A percentile compares a stretch with the other conserved stretches of the same genome.
These are phyloP conservation scores for Xylariaceae sp. DNA, from an alignment of 2,329 filamentous ascomycete species.

Conservation along the genomic window DNA sequence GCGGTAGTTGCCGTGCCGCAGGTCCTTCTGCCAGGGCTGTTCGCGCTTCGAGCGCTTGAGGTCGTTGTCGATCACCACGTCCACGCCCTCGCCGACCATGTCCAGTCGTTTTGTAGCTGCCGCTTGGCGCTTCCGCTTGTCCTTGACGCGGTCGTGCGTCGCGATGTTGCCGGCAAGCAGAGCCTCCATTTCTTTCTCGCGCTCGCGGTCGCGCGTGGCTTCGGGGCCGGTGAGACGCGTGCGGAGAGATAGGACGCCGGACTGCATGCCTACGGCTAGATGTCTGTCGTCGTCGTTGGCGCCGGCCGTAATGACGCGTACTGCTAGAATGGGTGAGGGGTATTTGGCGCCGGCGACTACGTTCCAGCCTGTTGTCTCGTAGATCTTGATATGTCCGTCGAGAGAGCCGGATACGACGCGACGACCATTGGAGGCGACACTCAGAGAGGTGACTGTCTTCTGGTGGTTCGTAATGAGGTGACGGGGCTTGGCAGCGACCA, in stretches of 20 bases:
- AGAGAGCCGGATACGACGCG: slow-evolving; percentile 82
- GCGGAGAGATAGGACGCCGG: slow-evolving; percentile 82
- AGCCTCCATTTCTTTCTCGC: slow-evolving; percentile 79
- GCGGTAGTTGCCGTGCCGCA: slow-evolving; percentile 72
- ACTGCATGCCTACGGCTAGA: slow-evolving; percentile 90
- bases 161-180: slow-evolving; percentile 73
- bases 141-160: slow-evolving; percentile 65
- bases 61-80: slow-evolving; percentile 82
- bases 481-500: slow-evolving; percentile 83
- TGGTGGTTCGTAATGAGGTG: slow-evolving; percentile 90
- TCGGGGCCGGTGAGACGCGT: slow-evolving; percentile 82
- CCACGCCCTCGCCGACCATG: slow-evolving; percentile 74
- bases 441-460: slow-evolving; percentile 89
- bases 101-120: slow-evolving; percentile 57
- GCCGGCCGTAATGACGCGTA: slow-evolving; percentile 69
- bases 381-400: slow-evolving; percentile 95
- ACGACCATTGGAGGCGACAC: slow-evolving; percentile 71
- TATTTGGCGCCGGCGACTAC: slow-evolving; percentile 95
- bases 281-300: slow-evolving; percentile 75
- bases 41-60: slow-evolving; percentile 40
- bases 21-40: slow-evolving; percentile 71
- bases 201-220: slow-evolving; percentile 68
- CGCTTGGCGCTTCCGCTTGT: slow-evolving; percentile 58
- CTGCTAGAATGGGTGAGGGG: slow-evolving; percentile 78
- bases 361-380: slow-evolving; percentile 91